These are phyloP conservation scores for Protomyces pachydermus DNA, from an alignment of 1,139 yeast species.

Conservation along the genomic window DNA sequence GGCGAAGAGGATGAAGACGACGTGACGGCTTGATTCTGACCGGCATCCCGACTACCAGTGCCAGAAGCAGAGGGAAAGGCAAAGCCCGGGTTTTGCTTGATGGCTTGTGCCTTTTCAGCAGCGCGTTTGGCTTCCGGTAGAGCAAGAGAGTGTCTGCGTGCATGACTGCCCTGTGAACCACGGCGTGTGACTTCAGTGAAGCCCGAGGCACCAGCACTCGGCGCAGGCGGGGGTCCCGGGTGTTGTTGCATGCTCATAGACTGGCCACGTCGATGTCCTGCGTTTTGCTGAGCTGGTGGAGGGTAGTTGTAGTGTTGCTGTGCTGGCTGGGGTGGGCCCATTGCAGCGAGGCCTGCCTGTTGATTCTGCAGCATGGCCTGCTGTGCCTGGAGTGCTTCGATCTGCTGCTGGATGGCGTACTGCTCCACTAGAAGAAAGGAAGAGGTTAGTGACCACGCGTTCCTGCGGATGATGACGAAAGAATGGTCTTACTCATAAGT, in stretches of 20 bases:
- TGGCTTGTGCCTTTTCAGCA: slow-evolving; percentile 85
- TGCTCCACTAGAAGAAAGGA: slow-evolving; percentile 21
- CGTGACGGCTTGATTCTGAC: neutral
- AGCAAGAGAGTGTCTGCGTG: slow-evolving; percentile 87
- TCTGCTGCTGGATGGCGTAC: slow-evolving; percentile 25
- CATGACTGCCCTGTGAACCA: slow-evolving; percentile 57
- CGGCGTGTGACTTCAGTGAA: slow-evolving; percentile 35
- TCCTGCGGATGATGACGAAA: neutral
- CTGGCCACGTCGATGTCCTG: slow-evolving; percentile 32
- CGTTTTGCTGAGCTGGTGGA: neutral
- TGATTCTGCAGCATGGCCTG: slow-evolving; percentile 25
- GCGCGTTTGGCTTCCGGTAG: slow-evolving; percentile 94
- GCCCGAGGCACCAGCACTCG: slow-evolving; percentile 27
- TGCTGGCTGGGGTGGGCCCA: slow-evolving; percentile 9
- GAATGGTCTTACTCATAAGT: slow-evolving; percentile 20
- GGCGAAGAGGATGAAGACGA: slow-evolving; percentile 19
- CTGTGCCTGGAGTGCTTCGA: slow-evolving; percentile 25
- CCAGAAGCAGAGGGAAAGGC: slow-evolving; percentile 31
- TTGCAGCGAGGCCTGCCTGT: slow-evolving; percentile 18
- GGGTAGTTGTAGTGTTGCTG: neutral
- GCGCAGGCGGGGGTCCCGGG: slow-evolving; percentile 21
- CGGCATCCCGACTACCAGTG: slow-evolving; percentile 6
- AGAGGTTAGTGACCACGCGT: neutral
- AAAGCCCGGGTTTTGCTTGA: slow-evolving; percentile 32
- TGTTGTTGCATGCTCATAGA: slow-evolving; percentile 31